Evolutionary conservation across 2,329 filamentous ascomycete genomes (phyloP), one percentile per base, ranked within the genome.

Genomic region (Penicillium sp.): DNA sequence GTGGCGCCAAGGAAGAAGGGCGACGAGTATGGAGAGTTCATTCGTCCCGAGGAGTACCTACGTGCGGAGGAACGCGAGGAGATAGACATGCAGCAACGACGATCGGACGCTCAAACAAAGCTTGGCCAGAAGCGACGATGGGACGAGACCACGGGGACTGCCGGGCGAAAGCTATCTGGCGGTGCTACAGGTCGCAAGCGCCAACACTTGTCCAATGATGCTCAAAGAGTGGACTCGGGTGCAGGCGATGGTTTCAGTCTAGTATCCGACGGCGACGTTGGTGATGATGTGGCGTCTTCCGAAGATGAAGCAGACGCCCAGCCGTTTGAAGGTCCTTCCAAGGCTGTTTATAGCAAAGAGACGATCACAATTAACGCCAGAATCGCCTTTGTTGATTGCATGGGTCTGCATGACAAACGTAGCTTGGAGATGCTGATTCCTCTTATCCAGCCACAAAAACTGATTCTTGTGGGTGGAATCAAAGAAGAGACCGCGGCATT

Each of bases 371-470:
- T 93, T 54, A 86, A 89, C 60, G 79, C 94, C 49, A 86, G 88
- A 45, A 86, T 99, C 61, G 89, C 89, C 2, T 94, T 89, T 72
- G 86, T 99, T 51, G 94, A 99, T 74, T 97, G 96, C 69, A 87
- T 89, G 49, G 94, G 93, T 23, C 77, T 97, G 23, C 93, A 97
- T 73, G 94, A 97, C 70, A 92, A 92, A 72, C 89, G 93, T 63
- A 96, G 91, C 72, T 79, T 99, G 47, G 90, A 93, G 73, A 97
- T 97, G 87, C 78, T 99, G 51, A 91, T 99, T 48, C 94, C 94
- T 0, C 83, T 97, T 6, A 96, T 99, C 62, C 88, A 92, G 67
- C 94, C 94, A 6, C 87, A 93, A 52, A 99, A 99, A 73, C 82
- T 99, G 50, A 95, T 99, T 60, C 82, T 99, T n/a, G 85, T 96